These are phyloP conservation scores for Exophiala xenobiotica DNA, from an alignment of 2,329 filamentous ascomycete species.

Conservation along the genomic window DNA sequence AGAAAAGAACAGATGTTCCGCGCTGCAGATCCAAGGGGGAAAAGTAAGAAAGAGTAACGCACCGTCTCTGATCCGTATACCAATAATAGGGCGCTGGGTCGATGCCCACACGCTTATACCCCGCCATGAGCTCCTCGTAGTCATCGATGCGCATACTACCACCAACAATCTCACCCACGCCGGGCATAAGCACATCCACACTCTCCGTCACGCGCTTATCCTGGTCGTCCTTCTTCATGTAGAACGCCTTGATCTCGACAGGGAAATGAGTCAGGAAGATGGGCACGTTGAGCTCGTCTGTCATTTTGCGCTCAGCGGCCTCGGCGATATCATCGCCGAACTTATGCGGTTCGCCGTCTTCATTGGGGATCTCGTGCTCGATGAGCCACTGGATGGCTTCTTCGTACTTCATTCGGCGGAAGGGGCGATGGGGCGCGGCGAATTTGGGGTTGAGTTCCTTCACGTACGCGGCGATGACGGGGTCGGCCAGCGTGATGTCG, in stretches of 20 bases:
- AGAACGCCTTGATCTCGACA: conserved; percentile 96
- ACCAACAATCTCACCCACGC: conserved; percentile 94
- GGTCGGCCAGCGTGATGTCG: conserved; percentile 71
- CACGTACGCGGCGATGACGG: conserved; percentile 69
- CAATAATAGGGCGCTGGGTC: conserved; percentile 88
- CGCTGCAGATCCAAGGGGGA: no score
- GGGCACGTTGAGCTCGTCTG: conserved; percentile 89
- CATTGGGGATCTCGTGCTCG: conserved; percentile 83
- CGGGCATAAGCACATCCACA: conserved; percentile 85
- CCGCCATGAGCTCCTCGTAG: conserved; percentile 83
- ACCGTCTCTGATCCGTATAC: conserved; percentile 98
- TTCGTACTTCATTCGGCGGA: conserved; percentile 90
- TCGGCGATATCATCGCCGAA: conserved; percentile 99
- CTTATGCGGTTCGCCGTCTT: conserved; percentile 76
- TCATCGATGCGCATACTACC: conserved; percentile 95
- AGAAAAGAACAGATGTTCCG: no score
- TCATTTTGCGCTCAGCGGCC: conserved; percentile 95
- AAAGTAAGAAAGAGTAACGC: conserved; percentile 43
- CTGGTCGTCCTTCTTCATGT: conserved; percentile 86
- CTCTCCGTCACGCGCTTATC: conserved; percentile 87
- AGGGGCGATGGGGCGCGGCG: conserved; percentile 75
- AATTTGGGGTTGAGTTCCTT: conserved; percentile 91
- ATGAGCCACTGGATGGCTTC: conserved; percentile 94
- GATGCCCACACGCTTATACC: conserved; percentile 84
- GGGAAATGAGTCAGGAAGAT: conserved; percentile 98